Evolutionary conservation across 2,329 filamentous ascomycete genomes (phyloP), one percentile per base, ranked within the genome.

Genomic region (Fusarium solani-melongenae): DNA sequence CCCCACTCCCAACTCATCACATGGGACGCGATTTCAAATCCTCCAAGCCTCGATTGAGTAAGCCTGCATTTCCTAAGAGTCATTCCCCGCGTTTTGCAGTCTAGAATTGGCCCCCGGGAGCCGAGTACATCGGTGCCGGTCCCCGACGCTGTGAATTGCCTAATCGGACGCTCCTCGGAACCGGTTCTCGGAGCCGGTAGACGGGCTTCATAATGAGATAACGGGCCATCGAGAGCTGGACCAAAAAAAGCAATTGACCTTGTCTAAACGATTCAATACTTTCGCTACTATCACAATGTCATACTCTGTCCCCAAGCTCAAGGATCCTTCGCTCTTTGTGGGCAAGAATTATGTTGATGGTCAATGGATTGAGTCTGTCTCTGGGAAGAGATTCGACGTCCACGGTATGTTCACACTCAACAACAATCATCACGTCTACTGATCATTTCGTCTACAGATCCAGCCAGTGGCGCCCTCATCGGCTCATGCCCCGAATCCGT

Each of bases 361-460:
- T 76, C 85, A 93, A 86, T 95, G 92, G 90, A 87, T 93, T 63
- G 86, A 85, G 70, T 91, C 92, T 57, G 88, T 89, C 74, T 93
- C 91, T 1, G 90, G 90, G 66, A 87, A 93, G 85, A 93, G 91
- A 44, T 94, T 94, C 79, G 90, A 93, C 77, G 90, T 94, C 34
- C 55, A 57, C 15, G 55, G 55, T 29, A 57, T 57, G 55, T 31
- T 14, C 33, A 14, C 5, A 5, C 15, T n/a, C n/a, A 10, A 9
- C 22, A 9, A 10, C 2, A 17, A 8, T n/a, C 22, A 6, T 36
- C 5, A 12, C 55, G 5, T 29, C 4, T 20, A 20, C 34, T 57
- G 0, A 57, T 39, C 6, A 14, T 29, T 4, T 12, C 20, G 15
- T 17, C 14, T n/a, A n/a, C 15, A 57, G 55, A 57, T 2, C 55